phyloP scores from a whole-genome alignment of 768 basidiomycete genomes.

The Mycena belliarum region DNA sequence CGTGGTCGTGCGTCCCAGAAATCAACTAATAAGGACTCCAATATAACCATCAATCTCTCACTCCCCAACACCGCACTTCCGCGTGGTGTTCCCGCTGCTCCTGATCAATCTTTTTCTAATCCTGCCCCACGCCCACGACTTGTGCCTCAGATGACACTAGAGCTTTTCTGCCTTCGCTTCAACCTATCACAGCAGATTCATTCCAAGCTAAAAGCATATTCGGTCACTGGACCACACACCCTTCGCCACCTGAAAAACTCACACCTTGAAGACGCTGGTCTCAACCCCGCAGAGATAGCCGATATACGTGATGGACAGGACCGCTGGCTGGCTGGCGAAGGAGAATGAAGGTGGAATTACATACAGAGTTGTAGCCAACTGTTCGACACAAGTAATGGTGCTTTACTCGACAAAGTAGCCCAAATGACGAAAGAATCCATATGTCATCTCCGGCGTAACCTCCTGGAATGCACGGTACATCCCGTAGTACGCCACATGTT shows the following conservation, averaged over 20 bases:
- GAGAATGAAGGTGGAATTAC: neutral
- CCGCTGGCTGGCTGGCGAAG: neutral
- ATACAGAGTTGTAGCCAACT: neutral
- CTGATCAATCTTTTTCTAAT: neutral
- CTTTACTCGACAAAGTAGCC: neutral
- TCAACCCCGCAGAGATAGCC: neutral
- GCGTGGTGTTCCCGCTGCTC: neutral
- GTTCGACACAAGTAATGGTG: neutral
- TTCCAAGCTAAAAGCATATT: neutral
- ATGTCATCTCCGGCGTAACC: neutral
- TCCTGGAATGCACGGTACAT: neutral
- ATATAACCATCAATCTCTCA: constrained; percentile 1
- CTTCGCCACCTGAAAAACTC: neutral
- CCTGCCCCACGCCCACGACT: neutral
- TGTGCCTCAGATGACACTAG: neutral
- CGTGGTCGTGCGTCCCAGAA: neutral
- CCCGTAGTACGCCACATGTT: neutral
- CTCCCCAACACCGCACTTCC: neutral
- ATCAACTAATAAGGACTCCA: neutral
- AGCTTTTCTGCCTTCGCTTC: neutral
- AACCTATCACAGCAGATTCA: neutral
- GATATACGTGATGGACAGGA: neutral
- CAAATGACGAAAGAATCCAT: neutral
- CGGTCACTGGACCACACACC: neutral
- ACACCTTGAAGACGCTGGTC: neutral